These are phyloP conservation scores for Calonectria pseudoreteaudii DNA, from an alignment of 2,329 filamentous ascomycete genomes.

Conservation along the genomic window DNA sequence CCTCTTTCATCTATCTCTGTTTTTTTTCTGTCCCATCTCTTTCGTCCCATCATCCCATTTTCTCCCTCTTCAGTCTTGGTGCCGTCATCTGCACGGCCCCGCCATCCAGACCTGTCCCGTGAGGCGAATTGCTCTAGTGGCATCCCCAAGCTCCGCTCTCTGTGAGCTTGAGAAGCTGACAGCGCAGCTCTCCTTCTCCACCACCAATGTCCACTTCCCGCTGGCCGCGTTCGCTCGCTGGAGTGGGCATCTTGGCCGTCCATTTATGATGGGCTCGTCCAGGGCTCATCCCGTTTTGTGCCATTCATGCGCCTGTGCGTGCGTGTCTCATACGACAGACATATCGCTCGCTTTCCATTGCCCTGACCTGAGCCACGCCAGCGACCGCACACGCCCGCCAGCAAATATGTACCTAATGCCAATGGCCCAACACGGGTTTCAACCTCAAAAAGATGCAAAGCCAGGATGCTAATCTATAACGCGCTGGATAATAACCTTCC, in stretches of 20 bases:
- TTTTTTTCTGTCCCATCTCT: background rate
- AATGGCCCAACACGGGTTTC: background rate
- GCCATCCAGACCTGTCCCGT: conserved; percentile 17
- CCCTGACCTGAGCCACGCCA: background rate
- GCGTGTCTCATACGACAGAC: conserved; percentile 6
- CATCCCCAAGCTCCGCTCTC: conserved; percentile 7
- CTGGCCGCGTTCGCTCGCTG: background rate
- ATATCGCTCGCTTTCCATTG: background rate
- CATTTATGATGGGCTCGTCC: background rate
- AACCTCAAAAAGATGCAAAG: background rate
- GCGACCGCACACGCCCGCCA: background rate
- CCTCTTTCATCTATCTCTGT: background rate
- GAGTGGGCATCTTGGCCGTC: background rate
- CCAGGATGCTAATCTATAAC: background rate
- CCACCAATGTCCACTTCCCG: conserved; percentile 10
- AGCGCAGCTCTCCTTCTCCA: conserved; percentile 23
- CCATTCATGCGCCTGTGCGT: background rate
- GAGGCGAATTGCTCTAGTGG: conserved; percentile 23
- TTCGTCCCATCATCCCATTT: background rate
- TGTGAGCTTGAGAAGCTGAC: conserved; percentile 15
- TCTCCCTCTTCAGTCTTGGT: background rate
- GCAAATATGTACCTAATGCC: background rate
- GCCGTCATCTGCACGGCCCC: conserved; percentile 16
- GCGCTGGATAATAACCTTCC: background rate
- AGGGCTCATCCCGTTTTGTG: background rate